Percentiles rank a stretch among this genome's conserved stretches.
Evolutionary conservation across 2,329 filamentous ascomycete genomes (phyloP).

Genomic region (Colletotrichum sublineola): DNA sequence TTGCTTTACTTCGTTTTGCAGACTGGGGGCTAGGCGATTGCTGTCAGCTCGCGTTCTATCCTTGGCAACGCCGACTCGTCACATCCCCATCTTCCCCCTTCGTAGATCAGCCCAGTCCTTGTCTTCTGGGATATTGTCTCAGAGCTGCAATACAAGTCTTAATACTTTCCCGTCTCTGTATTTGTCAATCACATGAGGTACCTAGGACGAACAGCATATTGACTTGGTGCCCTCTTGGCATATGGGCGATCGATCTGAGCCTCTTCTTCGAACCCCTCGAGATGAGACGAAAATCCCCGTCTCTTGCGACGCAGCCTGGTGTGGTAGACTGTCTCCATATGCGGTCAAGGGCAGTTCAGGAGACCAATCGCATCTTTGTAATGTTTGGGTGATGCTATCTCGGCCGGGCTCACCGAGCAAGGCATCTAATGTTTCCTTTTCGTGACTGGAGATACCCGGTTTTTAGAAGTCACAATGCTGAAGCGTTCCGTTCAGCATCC

Average conservation of each 20-base stretch:
- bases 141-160: neutral
- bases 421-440: neutral
- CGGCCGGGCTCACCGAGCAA: neutral
- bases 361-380: conserved; percentile 1
- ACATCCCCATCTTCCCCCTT: neutral
- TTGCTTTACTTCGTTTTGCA: neutral
- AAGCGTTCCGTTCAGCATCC: neutral
- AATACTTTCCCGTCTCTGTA: neutral
- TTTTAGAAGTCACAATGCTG: no score
- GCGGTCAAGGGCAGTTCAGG: conserved; percentile 8
- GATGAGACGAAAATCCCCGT: conserved; percentile 19
- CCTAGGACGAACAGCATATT: neutral
- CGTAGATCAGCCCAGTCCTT: neutral
- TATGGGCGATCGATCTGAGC: neutral
- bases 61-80: neutral
- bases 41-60: neutral
- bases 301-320: neutral
- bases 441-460: neutral
- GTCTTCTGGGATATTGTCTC: neutral
- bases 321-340: conserved; percentile 8
- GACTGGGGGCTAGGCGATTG: neutral
- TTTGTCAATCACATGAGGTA: neutral
- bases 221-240: neutral
- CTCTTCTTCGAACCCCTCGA: neutral
- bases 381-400: neutral